Evolutionary conservation across 1,284 basidiomycete species (phyloP).

Genomic region (Leccinum insolens): DNA sequence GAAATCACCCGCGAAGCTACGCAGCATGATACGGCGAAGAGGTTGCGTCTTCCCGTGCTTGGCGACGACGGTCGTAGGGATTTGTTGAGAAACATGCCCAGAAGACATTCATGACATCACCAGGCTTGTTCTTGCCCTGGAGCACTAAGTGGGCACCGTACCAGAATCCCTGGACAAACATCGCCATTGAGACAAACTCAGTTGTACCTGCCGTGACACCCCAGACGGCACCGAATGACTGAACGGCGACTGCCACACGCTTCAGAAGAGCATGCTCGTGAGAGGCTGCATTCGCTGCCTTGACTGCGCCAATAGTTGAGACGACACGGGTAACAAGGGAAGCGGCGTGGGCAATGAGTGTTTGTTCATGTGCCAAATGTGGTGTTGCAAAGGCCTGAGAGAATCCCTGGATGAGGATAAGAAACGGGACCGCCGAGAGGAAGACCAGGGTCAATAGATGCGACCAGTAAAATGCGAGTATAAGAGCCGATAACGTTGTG

Average conservation of each 20-base stretch:
- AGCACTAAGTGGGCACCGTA: background rate
- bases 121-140: too few relatives aligned
- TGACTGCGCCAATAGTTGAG: constrained; percentile 87
- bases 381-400: constrained; percentile 75
- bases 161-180: constrained; percentile 50
- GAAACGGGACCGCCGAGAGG: constrained; percentile 86
- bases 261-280: constrained; percentile 60
- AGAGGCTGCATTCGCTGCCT: constrained; percentile 88
- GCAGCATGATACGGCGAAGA: too few relatives aligned
- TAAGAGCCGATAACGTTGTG: constrained; percentile 39
- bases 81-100: too few relatives aligned
- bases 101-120: too few relatives aligned
- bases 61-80: too few relatives aligned
- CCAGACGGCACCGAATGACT: constrained; percentile 73
- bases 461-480: constrained; percentile 81
- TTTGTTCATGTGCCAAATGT: constrained; percentile 69
- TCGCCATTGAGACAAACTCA: constrained; percentile 83
- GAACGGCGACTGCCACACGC: constrained; percentile 50
- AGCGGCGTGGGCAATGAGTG: constrained; percentile 70
- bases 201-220: constrained; percentile 68
- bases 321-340: constrained; percentile 82
- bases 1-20: too few relatives aligned
- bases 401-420: constrained; percentile 74
- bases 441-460: constrained; percentile 91
- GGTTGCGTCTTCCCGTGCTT: too few relatives aligned